Base-by-base conservation (phyloP, 306 rosid species). In the Trifolium repens region DNA sequence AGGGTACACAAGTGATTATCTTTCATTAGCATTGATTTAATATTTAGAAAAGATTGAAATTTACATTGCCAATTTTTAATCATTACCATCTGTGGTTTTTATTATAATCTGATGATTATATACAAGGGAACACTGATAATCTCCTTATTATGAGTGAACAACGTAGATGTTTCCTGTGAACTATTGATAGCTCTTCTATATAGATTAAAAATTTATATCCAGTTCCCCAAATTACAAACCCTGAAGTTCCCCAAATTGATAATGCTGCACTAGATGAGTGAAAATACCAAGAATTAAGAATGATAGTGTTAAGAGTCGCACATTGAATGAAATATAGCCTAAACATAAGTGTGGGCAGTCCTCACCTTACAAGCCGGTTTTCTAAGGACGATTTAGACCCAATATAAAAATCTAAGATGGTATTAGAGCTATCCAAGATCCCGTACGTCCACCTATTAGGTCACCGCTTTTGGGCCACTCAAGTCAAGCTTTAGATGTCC, bases 151-250 rank as follows among this genome's bases (percentile, higher is more conserved):
- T 54, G 60, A 4, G 8, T 30, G 66, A 30, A 60, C 19, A 60
- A 12, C 66, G 0, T 14, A 13, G n/a, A 30, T 60, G 42, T 37
- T 60, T 39, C 66, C 49, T 10, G 53, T 66, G 53, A 40, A 40
- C 47, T 15, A 27, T 12, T 5, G 40, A 68, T n/a, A 27, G 5
- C 35, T 46, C 35, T 68, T 68, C 54, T 68, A 26, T 68, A 14
- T 68, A 63, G 15, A 15, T 37, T n/a, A 8, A 9, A 37, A 37
- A 8, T 63, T 63, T 16, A 8, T 37, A 37, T 63, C 37, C 37
- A 13, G 47, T 46, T 63, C 69, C 15, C 30, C 4, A 63, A n/a
- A 37, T n/a, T 63, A 37, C 69, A 35, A 63, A 63, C 49, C 15
- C 1, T 7, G 8, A 64, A 35, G 44, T 37, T 37, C 14, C 49